A percentile compares a stretch with the other conserved stretches of the same genome.
These are phyloP conservation scores for Coniochaeta ligniaria DNA, from an alignment of 2,329 filamentous ascomycete species.

Conservation along the genomic window DNA sequence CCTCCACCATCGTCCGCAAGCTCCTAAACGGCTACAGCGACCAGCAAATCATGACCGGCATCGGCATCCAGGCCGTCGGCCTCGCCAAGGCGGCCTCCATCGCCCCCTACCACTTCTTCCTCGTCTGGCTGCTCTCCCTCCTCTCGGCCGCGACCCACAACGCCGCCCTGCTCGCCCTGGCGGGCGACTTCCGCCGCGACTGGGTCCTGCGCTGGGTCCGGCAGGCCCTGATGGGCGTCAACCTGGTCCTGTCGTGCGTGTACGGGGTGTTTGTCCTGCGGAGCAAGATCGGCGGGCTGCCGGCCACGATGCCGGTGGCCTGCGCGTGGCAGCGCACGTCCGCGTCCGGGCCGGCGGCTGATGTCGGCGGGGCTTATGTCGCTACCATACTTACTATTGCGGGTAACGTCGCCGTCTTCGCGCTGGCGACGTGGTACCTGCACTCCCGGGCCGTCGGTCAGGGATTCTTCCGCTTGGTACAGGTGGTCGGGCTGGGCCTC, in stretches of 20 bases:
- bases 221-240: slow-evolving; percentile 59
- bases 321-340: slow-evolving; percentile 52
- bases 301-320: slow-evolving; percentile 45
- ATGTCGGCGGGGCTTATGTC: slow-evolving; percentile 31
- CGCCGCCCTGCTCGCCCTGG: slow-evolving; percentile 55
- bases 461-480: slow-evolving; percentile 46
- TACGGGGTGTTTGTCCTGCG: slow-evolving; percentile 50
- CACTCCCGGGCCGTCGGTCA: slow-evolving; percentile 41
- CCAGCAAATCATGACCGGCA: slow-evolving; percentile 62
- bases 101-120: slow-evolving; percentile 63
- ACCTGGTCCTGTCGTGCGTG: slow-evolving; percentile 50
- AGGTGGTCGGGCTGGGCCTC: slow-evolving; percentile 44
- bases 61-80: slow-evolving; percentile 59
- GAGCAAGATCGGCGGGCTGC: slow-evolving; percentile 42
- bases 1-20: slow-evolving; percentile 51
- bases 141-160: slow-evolving; percentile 61
- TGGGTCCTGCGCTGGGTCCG: slow-evolving; percentile 61
- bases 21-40: slow-evolving; percentile 59
- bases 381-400: slow-evolving; percentile 57
- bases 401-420: slow-evolving; percentile 51
- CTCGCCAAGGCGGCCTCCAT: slow-evolving; percentile 52
- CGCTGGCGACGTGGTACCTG: slow-evolving; percentile 56
- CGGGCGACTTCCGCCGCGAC: slow-evolving; percentile 59
- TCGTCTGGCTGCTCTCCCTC: slow-evolving; percentile 61
- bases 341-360: slow-evolving; percentile 1